A percentile compares a stretch with the other conserved stretches of the same genome.
phyloP scores from a whole-genome alignment of 2,329 filamentous ascomycete species.

The Alternaria alternata region DNA sequence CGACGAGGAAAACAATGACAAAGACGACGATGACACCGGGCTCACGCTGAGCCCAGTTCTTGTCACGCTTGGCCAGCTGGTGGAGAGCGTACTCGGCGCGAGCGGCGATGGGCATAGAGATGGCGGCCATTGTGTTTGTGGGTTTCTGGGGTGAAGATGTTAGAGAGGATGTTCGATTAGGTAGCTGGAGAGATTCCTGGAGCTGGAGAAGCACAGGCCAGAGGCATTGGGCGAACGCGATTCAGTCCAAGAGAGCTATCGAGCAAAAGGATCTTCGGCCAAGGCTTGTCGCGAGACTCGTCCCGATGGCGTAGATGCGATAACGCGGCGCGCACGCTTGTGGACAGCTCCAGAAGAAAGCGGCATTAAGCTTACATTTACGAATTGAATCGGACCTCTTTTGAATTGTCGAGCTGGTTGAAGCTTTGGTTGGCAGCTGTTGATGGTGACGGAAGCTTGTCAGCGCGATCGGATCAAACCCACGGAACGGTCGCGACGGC shows the following conservation, averaged over 20 bases:
- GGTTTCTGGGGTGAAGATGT: conserved; percentile 31
- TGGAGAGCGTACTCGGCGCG: conserved; percentile 48
- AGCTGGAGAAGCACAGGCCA: conserved; percentile 9
- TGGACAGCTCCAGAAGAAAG: conserved; percentile 28
- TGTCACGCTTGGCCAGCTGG: conserved; percentile 59
- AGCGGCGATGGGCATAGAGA: conserved; percentile 48
- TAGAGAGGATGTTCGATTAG: conserved; percentile 12
- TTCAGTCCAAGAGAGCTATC: neutral
- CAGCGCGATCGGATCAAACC: conserved; percentile 38
- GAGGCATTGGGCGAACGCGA: conserved; percentile 15
- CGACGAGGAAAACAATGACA: conserved; percentile 66
- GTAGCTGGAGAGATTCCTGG: conserved; percentile 13
- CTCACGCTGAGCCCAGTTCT: conserved; percentile 65
- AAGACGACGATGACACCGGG: conserved; percentile 70
- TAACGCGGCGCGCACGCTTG: conserved; percentile 7
- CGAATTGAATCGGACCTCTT: conserved; percentile 32
- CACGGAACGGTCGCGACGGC: conserved; percentile 34
- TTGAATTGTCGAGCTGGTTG: conserved; percentile 21
- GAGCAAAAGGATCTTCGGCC: conserved; percentile 7
- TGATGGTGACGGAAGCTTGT: conserved; percentile 36
- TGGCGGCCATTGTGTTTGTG: conserved; percentile 48
- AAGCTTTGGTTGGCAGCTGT: conserved; percentile 31
- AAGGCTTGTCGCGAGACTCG: conserved; percentile 28
- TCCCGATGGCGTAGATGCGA: conserved; percentile 18
- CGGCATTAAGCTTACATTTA: conserved; percentile 44